These are phyloP conservation scores for Alternaria postmessia DNA, from an alignment of 2,329 filamentous ascomycete genomes.

Conservation along the genomic window DNA sequence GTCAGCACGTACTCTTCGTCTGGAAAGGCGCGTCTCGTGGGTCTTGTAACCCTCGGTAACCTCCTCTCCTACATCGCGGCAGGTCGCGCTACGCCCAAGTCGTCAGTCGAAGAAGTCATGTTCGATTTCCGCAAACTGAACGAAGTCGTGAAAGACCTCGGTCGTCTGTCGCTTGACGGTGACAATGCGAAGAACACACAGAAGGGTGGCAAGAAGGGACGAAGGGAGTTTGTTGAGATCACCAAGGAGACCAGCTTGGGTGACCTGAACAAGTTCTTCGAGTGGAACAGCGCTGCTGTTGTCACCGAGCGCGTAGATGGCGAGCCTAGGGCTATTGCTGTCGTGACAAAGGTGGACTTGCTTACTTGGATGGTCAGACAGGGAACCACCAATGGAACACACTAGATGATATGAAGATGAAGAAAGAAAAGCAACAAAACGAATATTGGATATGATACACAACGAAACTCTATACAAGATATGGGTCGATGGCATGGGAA, in stretches of 20 bases:
- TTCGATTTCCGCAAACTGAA: constrained; percentile 90
- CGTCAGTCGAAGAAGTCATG: constrained; percentile 87
- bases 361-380: constrained; percentile 83
- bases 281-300: constrained; percentile 97
- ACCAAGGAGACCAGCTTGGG: constrained; percentile 86
- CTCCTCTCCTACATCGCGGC: constrained; percentile 88
- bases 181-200: constrained; percentile 20
- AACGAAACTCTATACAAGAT: neutral
- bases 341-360: constrained; percentile 96
- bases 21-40: constrained; percentile 77
- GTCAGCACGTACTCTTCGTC: constrained; percentile 70
- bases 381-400: constrained; percentile 20
- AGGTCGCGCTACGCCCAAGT: constrained; percentile 77
- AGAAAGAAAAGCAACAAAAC: neutral
- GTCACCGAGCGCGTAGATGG: constrained; percentile 77
- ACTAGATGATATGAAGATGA: neutral
- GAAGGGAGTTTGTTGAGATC: constrained; percentile 86
- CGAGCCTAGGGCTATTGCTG: constrained; percentile 79
- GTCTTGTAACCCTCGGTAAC: constrained; percentile 93
- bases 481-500: neutral
- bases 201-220: constrained; percentile 32
- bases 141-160: constrained; percentile 84
- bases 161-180: constrained; percentile 48
- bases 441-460: neutral
- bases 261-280: constrained; percentile 89